Evolutionary conservation across 805 yeast genomes (phyloP).

Genomic region (Schizosaccharomyces lindneri): DNA sequence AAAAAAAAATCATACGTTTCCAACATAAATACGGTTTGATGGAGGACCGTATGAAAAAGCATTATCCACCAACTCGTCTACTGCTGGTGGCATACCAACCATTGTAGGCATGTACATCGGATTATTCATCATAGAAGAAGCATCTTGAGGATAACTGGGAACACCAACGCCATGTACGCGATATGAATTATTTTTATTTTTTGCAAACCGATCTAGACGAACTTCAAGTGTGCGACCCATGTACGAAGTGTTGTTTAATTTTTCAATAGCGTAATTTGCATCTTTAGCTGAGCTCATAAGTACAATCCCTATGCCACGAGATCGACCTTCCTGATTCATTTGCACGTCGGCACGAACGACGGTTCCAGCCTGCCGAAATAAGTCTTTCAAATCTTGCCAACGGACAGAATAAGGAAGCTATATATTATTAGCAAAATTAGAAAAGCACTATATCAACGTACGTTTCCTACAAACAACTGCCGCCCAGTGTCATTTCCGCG

Average conservation of each 20-base stretch:
- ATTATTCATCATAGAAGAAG: not conserved
- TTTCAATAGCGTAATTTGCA: constrained; percentile 45
- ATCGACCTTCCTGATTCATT: constrained; percentile 39
- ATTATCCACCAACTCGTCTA: not conserved
- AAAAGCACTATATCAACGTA: constrained; percentile 14
- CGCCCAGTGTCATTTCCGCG: not conserved
- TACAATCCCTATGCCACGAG: constrained; percentile 72
- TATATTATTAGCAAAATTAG: not conserved
- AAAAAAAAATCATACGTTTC: not conserved
- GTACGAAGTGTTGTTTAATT: constrained; percentile 40
- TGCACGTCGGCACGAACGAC: constrained; percentile 67
- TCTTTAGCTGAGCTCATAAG: constrained; percentile 39
- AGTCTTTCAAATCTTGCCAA: constrained; percentile 70
- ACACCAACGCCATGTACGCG: not conserved
- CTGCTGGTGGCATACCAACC: not conserved
- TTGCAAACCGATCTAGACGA: constrained; percentile 34
- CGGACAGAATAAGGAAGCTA: constrained; percentile 46
- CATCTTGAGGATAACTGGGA: too few species aligned
- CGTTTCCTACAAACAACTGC: constrained; percentile 9
- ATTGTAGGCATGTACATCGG: not conserved
- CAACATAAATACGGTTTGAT: not conserved
- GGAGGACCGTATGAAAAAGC: not conserved
- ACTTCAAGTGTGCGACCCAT: constrained; percentile 64
- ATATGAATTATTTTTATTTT: not conserved
- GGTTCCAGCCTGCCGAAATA: constrained; percentile 42